phyloP scores from a whole-genome alignment of 768 basidiomycete genomes.

The Botryobasidium botryosum region DNA sequence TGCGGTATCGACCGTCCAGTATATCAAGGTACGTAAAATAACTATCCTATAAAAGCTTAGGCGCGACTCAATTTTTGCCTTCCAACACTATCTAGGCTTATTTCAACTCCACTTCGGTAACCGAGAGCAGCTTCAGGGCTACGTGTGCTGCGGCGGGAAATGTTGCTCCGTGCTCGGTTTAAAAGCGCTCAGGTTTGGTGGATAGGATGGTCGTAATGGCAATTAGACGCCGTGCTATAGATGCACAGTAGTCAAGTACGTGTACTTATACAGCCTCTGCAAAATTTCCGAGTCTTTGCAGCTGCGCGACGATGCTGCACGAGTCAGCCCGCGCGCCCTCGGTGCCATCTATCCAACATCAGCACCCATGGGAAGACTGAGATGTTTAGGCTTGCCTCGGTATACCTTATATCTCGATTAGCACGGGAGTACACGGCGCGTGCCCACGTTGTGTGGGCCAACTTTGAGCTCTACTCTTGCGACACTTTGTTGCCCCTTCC shows the following conservation, averaged over 20 bases:
- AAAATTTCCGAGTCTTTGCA: too few relatives aligned
- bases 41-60: not conserved
- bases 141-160: constrained; percentile 9
- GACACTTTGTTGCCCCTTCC: too few relatives aligned
- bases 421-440: too few relatives aligned
- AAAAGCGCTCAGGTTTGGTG: not conserved
- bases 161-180: constrained; percentile 2
- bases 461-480: too few relatives aligned
- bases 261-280: too few relatives aligned
- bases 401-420: too few relatives aligned
- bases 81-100: constrained; percentile 1
- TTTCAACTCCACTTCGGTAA: constrained; percentile 12
- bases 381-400: too few relatives aligned
- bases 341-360: too few relatives aligned
- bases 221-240: not conserved
- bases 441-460: too few relatives aligned
- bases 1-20: constrained; percentile 12
- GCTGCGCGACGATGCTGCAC: too few relatives aligned
- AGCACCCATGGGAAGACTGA: too few relatives aligned
- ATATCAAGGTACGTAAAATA: constrained; percentile 6
- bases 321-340: too few relatives aligned
- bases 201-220: not conserved
- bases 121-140: constrained; percentile 7
- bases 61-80: not conserved
- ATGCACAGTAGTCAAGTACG: not conserved